Evolutionary conservation across 2,329 filamentous ascomycete species (phyloP).

Genomic region (Trichophyton simii): DNA sequence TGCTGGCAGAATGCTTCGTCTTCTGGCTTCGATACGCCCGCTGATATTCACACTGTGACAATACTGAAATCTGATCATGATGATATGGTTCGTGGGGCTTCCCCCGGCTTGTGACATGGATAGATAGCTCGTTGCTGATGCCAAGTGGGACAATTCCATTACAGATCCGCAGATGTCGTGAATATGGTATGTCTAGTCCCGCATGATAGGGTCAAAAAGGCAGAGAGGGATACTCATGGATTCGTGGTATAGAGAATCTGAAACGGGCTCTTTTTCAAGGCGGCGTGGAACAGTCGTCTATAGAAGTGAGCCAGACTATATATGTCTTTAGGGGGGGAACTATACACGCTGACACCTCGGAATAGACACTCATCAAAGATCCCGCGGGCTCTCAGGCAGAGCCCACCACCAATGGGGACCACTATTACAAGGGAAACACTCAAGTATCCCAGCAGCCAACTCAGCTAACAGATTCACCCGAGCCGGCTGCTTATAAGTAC

Average conservation of each 20-base stretch:
- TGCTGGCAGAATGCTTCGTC: constrained; percentile 8
- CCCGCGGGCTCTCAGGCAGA: not conserved
- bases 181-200: constrained; percentile 18
- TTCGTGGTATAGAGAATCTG: constrained; percentile 29
- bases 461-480: not conserved
- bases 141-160: constrained; percentile 2
- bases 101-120: not conserved
- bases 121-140: constrained; percentile 6
- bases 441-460: not conserved
- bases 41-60: constrained; percentile 35
- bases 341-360: constrained; percentile 10
- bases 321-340: not conserved
- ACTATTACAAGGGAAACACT: not conserved
- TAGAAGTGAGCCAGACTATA: constrained; percentile 29
- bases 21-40: constrained; percentile 26
- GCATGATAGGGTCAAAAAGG: not conserved
- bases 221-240: not conserved
- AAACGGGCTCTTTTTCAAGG: constrained; percentile 39
- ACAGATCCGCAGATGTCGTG: constrained; percentile 19
- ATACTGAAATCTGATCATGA: constrained; percentile 52
- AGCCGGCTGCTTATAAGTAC: not conserved
- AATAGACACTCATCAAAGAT: constrained; percentile 3
- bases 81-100: constrained; percentile 35
- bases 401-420: not conserved
- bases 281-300: constrained; percentile 38